Evolutionary conservation across 169 alveolate species (phyloP).

Genomic region (Babesia bigemina): DNA sequence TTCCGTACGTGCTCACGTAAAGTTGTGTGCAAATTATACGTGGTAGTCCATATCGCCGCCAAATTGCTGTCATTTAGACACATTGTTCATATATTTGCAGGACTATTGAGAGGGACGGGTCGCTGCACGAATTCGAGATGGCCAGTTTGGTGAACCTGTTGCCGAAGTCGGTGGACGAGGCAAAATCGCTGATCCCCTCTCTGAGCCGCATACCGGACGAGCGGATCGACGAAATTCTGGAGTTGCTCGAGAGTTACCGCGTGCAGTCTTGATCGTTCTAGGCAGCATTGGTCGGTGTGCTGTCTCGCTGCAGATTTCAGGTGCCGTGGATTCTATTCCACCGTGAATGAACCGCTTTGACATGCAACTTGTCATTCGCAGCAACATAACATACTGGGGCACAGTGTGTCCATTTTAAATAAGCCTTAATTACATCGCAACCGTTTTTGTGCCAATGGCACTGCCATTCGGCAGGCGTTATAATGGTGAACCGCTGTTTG

Average conservation of each 20-base stretch:
- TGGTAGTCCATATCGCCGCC: too few species aligned
- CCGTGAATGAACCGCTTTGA: background rate
- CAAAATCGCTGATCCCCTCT: constrained; percentile 74
- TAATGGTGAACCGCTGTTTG: background rate
- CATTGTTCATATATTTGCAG: constrained; percentile 55
- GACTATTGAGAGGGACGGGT: constrained; percentile 84
- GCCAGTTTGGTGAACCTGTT: constrained; percentile 85
- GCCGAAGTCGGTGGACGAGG: constrained; percentile 86
- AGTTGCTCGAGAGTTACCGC: constrained; percentile 67
- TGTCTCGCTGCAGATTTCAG: background rate
- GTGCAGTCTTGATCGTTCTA: constrained; percentile 45
- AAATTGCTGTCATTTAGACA: too few species aligned
- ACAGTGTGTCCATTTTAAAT: background rate
- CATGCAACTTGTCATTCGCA: background rate
- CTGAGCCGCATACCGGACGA: constrained; percentile 66
- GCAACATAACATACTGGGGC: too few species aligned
- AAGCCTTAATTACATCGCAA: background rate
- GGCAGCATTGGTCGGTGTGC: background rate
- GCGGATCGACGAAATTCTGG: constrained; percentile 57
- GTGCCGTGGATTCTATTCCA: background rate
- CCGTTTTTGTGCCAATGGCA: too few species aligned
- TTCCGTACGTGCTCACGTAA: too few species aligned
- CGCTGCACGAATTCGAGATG: constrained; percentile 86
- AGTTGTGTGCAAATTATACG: too few species aligned
- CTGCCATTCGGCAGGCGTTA: background rate